Conservation (phyloP, 1,284 basidiomycete genomes). For the Neolentinus lepideus region DNA sequence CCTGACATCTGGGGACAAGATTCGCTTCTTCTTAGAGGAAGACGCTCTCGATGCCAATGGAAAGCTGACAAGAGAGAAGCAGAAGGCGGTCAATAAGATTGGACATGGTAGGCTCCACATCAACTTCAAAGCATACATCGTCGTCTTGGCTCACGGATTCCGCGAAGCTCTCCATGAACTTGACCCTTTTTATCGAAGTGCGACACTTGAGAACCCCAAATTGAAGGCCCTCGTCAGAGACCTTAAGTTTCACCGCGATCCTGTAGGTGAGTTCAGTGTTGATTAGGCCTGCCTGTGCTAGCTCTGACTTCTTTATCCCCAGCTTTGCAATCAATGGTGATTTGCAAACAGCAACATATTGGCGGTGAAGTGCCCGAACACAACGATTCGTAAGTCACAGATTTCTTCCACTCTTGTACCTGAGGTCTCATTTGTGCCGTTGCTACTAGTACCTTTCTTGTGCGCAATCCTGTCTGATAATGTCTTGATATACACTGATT, state of each 20-base stretch:
- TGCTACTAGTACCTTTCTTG: conserved; percentile 62
- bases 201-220: conserved; percentile 71
- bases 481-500: not conserved
- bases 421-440: not conserved
- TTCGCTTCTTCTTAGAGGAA: conserved; percentile 84
- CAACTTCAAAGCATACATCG: not conserved
- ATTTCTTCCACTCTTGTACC: not conserved
- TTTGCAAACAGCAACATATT: conserved; percentile 84
- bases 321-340: conserved; percentile 95
- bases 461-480: conserved; percentile 23
- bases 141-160: not conserved
- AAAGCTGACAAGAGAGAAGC: conserved; percentile 70
- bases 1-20: conserved; percentile 86
- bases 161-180: conserved; percentile 69
- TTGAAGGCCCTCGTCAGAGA: conserved; percentile 65
- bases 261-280: conserved; percentile 48
- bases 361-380: conserved; percentile 85
- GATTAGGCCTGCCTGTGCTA: conserved; percentile 8
- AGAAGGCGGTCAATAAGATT: conserved; percentile 78
- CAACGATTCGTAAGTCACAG: conserved; percentile 67
- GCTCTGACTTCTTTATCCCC: conserved; percentile 6
- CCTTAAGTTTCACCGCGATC: conserved; percentile 76
- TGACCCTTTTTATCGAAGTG: conserved; percentile 73
- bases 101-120: conserved; percentile 52
- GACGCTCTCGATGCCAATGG: conserved; percentile 62